Evolutionary conservation across 2,329 filamentous ascomycete species (phyloP), one percentile per base, ranked within the genome.

Genomic region (Sclerotinia nivalis): DNA sequence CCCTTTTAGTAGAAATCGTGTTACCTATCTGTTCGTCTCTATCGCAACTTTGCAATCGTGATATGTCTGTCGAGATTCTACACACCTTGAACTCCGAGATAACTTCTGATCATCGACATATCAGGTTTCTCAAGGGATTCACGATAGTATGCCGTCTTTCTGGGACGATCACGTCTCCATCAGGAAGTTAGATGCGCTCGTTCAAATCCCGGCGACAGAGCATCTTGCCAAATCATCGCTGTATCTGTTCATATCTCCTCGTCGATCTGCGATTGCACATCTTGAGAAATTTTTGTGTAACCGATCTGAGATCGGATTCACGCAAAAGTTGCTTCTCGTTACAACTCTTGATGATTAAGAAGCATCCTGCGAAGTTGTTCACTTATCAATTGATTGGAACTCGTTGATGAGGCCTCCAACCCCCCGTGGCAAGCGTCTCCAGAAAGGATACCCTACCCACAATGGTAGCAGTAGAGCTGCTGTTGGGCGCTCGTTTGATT

Each of bases 161-260:
- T 22, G n/a, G 31, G 47, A 54, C 34, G 47, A 65, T 65, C 47
- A 54, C 52, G 34, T 37, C 61, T 52, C 34, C 34, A 65, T 65
- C 15, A 9, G 60, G 60, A 64, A 65, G 61, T 18, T 65, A 15
- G 18, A 65, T 52, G 34, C 47, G 47, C 47, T 43, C 15, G 47
- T 52, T 25, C 25, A 13, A 28, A 52, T 28, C 49, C 31, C 15
- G n/a, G 31, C n/a, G n/a, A 22, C n/a, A 28, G 47, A 43, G 22
- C 8, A 40, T 40, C 34, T 65, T 52, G 61, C 47, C 13, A 40
- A 52, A 52, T 40, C 47, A 40, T 20, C 52, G 31, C 18, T 31
- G 9, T 40, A 52, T 28, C 34, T 52, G 49, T 28, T 52, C 13
- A 50, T 28, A 52, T 40, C 31, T 52, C 47, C 25, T 43, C 5